A percentile compares a stretch with the other conserved stretches of the same genome.
Evolutionary conservation across 345 rosid genomes (phyloP).

Genomic region (Gossypium bickii): DNA sequence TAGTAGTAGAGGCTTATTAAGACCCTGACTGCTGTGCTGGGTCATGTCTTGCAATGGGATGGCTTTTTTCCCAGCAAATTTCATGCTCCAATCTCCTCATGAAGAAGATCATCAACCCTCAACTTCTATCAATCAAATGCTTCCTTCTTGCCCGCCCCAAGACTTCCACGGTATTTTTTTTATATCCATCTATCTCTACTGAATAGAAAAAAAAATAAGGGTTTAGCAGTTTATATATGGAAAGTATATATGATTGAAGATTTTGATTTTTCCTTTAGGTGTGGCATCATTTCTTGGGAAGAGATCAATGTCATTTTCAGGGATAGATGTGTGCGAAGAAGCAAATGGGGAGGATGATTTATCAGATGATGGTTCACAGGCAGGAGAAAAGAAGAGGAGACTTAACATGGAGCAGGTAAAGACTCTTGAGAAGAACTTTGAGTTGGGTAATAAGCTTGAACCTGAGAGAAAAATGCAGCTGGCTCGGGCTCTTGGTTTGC

Average conservation of each 20-base stretch:
- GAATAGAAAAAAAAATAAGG: neutral
- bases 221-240: neutral
- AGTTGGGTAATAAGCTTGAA: conserved; percentile 95
- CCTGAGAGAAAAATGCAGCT: conserved; percentile 98
- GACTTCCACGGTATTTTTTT: conserved; percentile 63
- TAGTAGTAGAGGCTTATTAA: conserved; percentile 15
- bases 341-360: conserved; percentile 69
- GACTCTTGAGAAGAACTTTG: conserved; percentile 91
- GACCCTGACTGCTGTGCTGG: neutral
- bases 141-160: conserved; percentile 63
- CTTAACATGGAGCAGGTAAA: conserved; percentile 89
- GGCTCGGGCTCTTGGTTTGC: conserved; percentile 88
- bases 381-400: conserved; percentile 96
- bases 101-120: conserved; percentile 52
- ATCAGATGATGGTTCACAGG: conserved; percentile 90
- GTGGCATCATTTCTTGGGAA: conserved; percentile 80
- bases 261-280: conserved; percentile 32
- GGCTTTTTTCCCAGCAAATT: conserved; percentile 83
- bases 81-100: conserved; percentile 76
- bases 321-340: conserved; percentile 57
- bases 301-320: conserved; percentile 67
- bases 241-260: neutral
- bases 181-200: neutral
- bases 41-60: conserved; percentile 80
- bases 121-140: conserved; percentile 57